A percentile compares a stretch with the other conserved stretches of the same genome.
Evolutionary conservation across 148 eudicot species (phyloP).

Genomic region (Vaccinium corymbosum): DNA sequence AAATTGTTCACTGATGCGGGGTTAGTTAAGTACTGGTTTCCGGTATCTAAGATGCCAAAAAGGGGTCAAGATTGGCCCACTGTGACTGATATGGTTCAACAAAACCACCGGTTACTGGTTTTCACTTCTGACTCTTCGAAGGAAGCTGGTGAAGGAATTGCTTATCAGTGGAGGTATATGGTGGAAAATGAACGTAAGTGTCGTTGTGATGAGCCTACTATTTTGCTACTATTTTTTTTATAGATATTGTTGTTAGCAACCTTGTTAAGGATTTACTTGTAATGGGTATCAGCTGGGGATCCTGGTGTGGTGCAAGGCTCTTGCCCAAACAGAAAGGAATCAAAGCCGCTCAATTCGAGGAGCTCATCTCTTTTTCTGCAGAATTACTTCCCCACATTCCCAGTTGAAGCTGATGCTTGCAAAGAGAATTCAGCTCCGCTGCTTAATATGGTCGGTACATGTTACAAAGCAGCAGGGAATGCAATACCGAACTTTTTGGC

Average conservation of each 20-base stretch:
- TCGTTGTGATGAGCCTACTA: neutral
- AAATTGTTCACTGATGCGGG: conserved; percentile 73
- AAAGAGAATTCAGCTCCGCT: conserved; percentile 80
- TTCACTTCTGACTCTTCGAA: conserved; percentile 95
- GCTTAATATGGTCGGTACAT: conserved; percentile 68
- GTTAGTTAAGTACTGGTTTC: conserved; percentile 85
- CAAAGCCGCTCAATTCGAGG: conserved; percentile 63
- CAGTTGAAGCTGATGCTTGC: conserved; percentile 83
- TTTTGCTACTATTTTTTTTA: neutral
- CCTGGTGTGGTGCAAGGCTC: conserved; percentile 73
- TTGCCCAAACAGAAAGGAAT: conserved; percentile 86
- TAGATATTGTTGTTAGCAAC: conserved; percentile 2
- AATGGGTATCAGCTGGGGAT: conserved; percentile 81
- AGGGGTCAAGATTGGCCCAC: conserved; percentile 95
- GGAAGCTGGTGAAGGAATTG: conserved; percentile 88
- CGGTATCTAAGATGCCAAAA: conserved; percentile 85
- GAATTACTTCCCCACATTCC: conserved; percentile 80
- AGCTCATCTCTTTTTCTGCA: conserved; percentile 72
- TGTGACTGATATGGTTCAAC: conserved; percentile 69
- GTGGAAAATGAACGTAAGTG: conserved; percentile 86
- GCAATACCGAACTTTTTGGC: conserved; percentile 85
- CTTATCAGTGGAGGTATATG: conserved; percentile 98
- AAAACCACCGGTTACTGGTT: conserved; percentile 78
- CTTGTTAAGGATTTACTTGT: neutral
- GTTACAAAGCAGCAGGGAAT: conserved; percentile 76